These are phyloP conservation scores for Lichtheimia ramosa DNA, from an alignment of 371 early-diverging fungal genomes.

Conservation along the genomic window DNA sequence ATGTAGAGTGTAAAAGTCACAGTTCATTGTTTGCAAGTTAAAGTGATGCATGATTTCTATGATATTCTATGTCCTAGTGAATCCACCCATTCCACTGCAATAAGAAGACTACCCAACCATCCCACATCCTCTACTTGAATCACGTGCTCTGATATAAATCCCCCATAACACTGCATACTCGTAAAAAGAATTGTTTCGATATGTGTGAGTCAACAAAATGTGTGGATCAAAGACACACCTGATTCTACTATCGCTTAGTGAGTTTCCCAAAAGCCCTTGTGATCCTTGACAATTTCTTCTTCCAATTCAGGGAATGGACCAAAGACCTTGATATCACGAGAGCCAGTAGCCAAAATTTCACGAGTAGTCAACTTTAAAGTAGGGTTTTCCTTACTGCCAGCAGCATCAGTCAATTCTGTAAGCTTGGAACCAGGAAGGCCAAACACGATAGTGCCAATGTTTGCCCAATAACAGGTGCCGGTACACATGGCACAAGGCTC, in stretches of 20 bases:
- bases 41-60: too few species aligned
- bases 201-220: too few species aligned
- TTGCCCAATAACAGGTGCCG: constrained; percentile 30
- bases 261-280: constrained; percentile 27
- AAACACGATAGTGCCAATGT: constrained; percentile 27
- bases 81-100: too few species aligned
- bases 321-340: constrained; percentile 21
- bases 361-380: constrained; percentile 30
- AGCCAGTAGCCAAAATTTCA: constrained; percentile 26
- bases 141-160: too few species aligned
- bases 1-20: too few species aligned
- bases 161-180: too few species aligned
- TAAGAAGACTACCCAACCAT: too few species aligned
- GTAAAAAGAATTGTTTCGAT: too few species aligned
- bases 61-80: too few species aligned
- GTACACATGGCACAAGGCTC: constrained; percentile 38
- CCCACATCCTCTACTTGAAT: too few species aligned
- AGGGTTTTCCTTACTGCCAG: constrained; percentile 24
- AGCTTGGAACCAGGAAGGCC: constrained; percentile 25
- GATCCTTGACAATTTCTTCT: constrained; percentile 26
- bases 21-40: too few species aligned
- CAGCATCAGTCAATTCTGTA: constrained; percentile 14
- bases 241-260: constrained; percentile 4
- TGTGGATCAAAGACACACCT: too few species aligned
- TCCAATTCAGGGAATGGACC: constrained; percentile 35